Base-by-base conservation (phyloP, 139 green algal genomes). In the Chlorella sp. region DNA sequence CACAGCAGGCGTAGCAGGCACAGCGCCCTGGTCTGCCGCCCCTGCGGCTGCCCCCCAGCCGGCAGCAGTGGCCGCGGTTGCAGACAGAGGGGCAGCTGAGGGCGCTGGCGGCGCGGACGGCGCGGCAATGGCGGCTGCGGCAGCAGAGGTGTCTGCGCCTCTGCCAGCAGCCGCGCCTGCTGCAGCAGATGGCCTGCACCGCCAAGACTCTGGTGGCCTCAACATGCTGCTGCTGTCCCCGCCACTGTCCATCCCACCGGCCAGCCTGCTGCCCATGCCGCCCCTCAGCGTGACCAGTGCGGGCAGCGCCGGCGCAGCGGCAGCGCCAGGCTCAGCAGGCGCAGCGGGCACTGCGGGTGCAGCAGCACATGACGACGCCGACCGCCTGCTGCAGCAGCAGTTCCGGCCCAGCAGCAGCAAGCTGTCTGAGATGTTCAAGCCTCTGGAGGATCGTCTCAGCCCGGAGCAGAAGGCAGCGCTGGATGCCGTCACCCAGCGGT, bases 161-260 rank as follows among this genome's bases (percentile, higher is more conserved):
- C 17, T 23, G 0, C 20, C 6, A 11, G 63, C 65, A 25, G 34
- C 23, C 9, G 47, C 20, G 7, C 20, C 74, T 20, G 74, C 26
- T 1, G 74, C 18, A 7, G 56, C 36, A 1, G 57, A 16, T 0
- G 21, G 21, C 34, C 57, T 71, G 56, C 34, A 70, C 2, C 34
- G 56, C 75, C 26, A 36, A 25, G 75, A 82, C 23, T 82, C 75
- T 16, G 75, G 56, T 16, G 44, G 44, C 44, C 44, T 51, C 44
- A 51, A 51, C 44, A 51, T 83, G 62, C 78, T 83, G 62, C 78
- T 83, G 62, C 78, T 83, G 26, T 83, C 78, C 2, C 78, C 78
- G 1, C 75, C 32, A 2, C 34, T 82, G 34, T 71, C 21, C 78
- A 63, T 74, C 38, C 78, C 78, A 0, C 38, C 76, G 3, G n/a